Evolutionary conservation across 345 rosid genomes (phyloP), one percentile per base, ranked within the genome.

Genomic region (Aurinia saxatilis): DNA sequence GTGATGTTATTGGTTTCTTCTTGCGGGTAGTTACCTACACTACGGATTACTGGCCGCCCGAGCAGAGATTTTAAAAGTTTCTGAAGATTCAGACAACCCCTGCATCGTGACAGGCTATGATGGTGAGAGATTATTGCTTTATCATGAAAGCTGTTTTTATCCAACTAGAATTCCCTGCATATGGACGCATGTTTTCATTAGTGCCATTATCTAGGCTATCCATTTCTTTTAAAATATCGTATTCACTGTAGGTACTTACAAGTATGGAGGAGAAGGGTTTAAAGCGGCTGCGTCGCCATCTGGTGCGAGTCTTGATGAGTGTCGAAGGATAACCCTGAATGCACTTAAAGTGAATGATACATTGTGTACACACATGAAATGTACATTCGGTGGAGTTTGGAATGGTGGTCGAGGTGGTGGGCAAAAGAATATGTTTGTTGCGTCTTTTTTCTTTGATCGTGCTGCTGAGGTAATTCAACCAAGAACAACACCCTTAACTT

Each of bases 351-450:
- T 82, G 50, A 93, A 93, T 41, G 90, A 84, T 30, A 59, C 88
- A 19, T 73, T 96, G 18, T 93, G 99, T 47, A 84, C 82, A 8
- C 84, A 87, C 76, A 82, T 85, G 92, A 80, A 89, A 74, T 93
- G 99, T 76, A 81, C 99, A 57, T 93, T 93, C 15, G 96, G 96
- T 30, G 99, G 99, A 39, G 62, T 93, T 39, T 93, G 99, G 99
- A 93, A 90, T 64, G 99, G 99, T 33, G 99, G 99, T 50, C 84
- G 95, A n/a, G 97, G 99, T 50, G 97, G 89, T 81, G 99, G 99
- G 21, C 97, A 87, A 65, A 90, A 82, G 78, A 81, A 87, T 67
- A 69, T 93, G 61, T 90, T 93, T 60, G 90, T 93, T 39, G 97
- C 99, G 37, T 93, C 97, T 0, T 93, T 93, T 71, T 93, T 93